A percentile compares a stretch with the other conserved stretches of the same genome.
phyloP scores from a whole-genome alignment of 148 eudicot species.

The Vaccinium macrocarpon region DNA sequence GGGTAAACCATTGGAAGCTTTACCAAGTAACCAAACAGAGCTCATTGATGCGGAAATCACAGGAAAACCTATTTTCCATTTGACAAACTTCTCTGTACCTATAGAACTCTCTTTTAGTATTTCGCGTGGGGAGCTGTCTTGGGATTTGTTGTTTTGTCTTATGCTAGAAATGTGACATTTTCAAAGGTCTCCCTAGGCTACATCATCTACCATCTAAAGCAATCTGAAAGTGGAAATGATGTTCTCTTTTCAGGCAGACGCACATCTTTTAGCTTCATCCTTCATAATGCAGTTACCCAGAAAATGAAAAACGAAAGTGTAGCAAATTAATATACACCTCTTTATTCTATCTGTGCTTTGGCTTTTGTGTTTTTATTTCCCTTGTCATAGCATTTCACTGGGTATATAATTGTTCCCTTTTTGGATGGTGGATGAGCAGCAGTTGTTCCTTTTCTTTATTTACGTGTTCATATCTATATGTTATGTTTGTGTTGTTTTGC shows the following conservation, averaged over 20 bases:
- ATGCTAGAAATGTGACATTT: background rate
- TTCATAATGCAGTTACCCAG: background rate
- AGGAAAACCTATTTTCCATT: background rate
- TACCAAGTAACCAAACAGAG: background rate
- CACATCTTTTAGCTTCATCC: background rate
- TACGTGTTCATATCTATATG: background rate
- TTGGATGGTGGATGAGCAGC: background rate
- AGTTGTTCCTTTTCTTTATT: background rate
- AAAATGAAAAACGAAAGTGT: background rate
- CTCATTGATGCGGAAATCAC: background rate
- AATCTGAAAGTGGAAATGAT: background rate
- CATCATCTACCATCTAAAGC: background rate
- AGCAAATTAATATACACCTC: background rate
- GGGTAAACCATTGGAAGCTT: background rate
- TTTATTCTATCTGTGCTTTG: background rate
- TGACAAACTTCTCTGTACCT: background rate
- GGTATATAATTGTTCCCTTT: no score
- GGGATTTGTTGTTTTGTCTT: background rate
- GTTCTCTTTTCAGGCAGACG: background rate
- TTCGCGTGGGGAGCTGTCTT: background rate
- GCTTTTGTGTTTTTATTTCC: background rate
- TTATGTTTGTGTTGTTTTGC: background rate
- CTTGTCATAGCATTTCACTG: no score
- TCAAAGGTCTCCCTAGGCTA: background rate
- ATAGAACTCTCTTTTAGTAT: background rate